Conservation (phyloP, 441 rosid genomes). For the Pelargonium citronellum region DNA sequence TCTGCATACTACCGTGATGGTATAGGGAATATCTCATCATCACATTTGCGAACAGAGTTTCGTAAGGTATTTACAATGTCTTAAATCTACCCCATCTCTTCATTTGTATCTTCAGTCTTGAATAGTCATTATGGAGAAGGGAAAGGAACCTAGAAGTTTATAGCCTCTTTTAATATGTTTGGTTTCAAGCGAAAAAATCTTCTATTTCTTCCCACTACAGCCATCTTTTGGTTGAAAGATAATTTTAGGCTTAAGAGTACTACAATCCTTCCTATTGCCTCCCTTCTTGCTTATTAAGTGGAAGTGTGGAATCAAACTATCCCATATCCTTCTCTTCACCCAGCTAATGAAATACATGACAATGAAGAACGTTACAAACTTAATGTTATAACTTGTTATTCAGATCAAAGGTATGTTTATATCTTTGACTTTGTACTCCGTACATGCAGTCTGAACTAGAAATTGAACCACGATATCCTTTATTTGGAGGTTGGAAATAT, state of each 20-base stretch:
- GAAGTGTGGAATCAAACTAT: not conserved
- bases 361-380: constrained; percentile 1
- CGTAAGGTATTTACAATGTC: constrained; percentile 45
- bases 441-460: constrained; percentile 88
- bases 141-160: not conserved
- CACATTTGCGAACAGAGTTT: constrained; percentile 67
- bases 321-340: not conserved
- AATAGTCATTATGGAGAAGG: not conserved
- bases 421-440: not conserved
- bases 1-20: constrained; percentile 93
- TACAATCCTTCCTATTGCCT: not conserved
- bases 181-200: not conserved
- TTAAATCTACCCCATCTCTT: constrained; percentile 4
- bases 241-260: not conserved
- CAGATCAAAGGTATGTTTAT: not conserved
- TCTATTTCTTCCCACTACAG: not conserved
- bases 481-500: constrained; percentile 98
- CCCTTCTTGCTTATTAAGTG: not conserved
- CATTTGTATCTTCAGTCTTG: not conserved
- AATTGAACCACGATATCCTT: constrained; percentile 90
- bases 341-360: not conserved
- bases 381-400: constrained; percentile 2
- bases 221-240: not conserved
- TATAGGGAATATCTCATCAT: constrained; percentile 96
- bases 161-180: not conserved